phyloP scores from a whole-genome alignment of 176 grass and related monocot species.

The Otatea glauca region DNA sequence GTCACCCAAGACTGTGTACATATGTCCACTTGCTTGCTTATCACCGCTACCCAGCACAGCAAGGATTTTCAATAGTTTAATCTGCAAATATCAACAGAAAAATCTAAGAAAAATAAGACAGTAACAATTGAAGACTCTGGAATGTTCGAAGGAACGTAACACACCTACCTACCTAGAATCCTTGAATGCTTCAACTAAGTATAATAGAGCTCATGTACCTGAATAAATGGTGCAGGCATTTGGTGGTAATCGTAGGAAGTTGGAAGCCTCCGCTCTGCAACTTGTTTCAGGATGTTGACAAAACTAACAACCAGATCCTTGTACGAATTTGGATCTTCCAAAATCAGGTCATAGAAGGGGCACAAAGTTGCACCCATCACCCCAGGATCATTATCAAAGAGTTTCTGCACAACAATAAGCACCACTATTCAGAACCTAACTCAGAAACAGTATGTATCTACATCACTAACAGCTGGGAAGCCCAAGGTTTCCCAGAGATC shows the following conservation, averaged over 20 bases:
- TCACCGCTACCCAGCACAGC: slow-evolving; percentile 89
- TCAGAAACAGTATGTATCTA: background rate
- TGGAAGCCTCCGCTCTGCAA: slow-evolving; percentile 93
- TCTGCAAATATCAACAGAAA: slow-evolving; percentile 59
- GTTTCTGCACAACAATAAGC: slow-evolving; percentile 59
- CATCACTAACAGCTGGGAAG: background rate
- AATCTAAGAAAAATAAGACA: slow-evolving; percentile 34
- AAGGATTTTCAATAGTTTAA: slow-evolving; percentile 97
- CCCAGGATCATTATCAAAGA: slow-evolving; percentile 95
- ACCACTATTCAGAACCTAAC: slow-evolving; percentile 21
- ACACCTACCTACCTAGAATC: background rate
- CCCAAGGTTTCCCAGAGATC: background rate
- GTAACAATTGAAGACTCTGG: slow-evolving; percentile 35
- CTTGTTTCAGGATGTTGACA: slow-evolving; percentile 98
- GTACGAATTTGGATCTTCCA: slow-evolving; percentile 83
- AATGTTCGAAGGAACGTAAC: slow-evolving; percentile 22
- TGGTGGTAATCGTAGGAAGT: slow-evolving; percentile 98
- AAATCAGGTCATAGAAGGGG: slow-evolving; percentile 90
- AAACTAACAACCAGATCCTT: slow-evolving; percentile 96
- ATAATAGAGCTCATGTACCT: slow-evolving; percentile 54
- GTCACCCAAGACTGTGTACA: slow-evolving; percentile 85
- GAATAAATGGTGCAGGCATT: slow-evolving; percentile 99
- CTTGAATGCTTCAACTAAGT: slow-evolving; percentile 20
- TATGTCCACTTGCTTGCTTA: slow-evolving; percentile 90
- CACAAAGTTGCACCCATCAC: slow-evolving; percentile 96